Evolutionary conservation across 306 rosid genomes (phyloP).

Genomic region (Cucurbita moschata): DNA sequence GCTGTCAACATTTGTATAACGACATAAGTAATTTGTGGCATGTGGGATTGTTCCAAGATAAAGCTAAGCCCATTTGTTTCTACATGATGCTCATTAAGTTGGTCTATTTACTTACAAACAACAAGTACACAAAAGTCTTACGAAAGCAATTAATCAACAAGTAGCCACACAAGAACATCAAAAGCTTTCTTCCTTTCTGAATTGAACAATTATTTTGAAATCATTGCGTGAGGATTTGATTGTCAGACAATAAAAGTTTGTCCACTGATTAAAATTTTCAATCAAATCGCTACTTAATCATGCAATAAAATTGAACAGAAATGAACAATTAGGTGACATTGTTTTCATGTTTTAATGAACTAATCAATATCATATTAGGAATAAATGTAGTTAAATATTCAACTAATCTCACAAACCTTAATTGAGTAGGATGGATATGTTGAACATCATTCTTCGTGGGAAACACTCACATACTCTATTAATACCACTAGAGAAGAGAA

Average conservation of each 20-base stretch:
- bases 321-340: neutral
- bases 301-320: neutral
- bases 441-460: too few relatives aligned
- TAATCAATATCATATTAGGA: too few relatives aligned
- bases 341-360: too few relatives aligned
- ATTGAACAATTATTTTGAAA: neutral
- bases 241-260: neutral
- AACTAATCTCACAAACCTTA: too few relatives aligned
- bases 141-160: neutral
- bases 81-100: neutral
- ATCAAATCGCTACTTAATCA: neutral
- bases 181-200: neutral
- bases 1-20: too few relatives aligned
- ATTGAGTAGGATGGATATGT: too few relatives aligned
- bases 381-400: too few relatives aligned
- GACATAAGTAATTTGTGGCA: neutral
- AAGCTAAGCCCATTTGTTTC: neutral
- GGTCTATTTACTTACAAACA: neutral
- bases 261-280: neutral
- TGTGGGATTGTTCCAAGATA: neutral
- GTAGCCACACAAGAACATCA: neutral
- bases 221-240: neutral
- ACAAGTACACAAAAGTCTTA: neutral
- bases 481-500: too few relatives aligned
- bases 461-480: too few relatives aligned